phyloP scores from a whole-genome alignment of 306 rosid genomes.

The Cicer bijugum region DNA sequence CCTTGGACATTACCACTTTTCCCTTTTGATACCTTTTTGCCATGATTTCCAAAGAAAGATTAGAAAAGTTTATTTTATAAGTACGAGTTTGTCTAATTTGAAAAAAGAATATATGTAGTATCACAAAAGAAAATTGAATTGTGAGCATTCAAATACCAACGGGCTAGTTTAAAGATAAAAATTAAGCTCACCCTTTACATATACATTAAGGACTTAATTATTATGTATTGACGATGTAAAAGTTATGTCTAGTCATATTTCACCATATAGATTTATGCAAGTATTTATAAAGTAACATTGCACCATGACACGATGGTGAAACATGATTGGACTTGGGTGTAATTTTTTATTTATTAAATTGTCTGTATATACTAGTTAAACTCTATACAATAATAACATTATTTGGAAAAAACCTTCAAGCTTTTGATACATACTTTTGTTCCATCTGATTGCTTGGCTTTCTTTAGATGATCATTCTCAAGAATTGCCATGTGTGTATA shows the following conservation, averaged over 20 bases:
- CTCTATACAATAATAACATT: neutral
- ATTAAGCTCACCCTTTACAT: neutral
- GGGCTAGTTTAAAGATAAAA: neutral
- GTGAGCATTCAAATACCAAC: slow-evolving; percentile 5
- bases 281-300: neutral
- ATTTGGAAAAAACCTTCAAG: slow-evolving; percentile 11
- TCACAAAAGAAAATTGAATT: neutral
- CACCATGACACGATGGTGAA: neutral
- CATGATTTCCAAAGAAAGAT: slow-evolving; percentile 15
- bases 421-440: slow-evolving; percentile 53
- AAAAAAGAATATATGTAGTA: slow-evolving; percentile 13
- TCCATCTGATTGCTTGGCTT: slow-evolving; percentile 41
- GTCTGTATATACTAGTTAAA: neutral
- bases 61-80: slow-evolving; percentile 5
- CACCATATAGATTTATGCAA: neutral
- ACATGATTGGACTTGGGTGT: neutral
- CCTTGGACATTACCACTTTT: slow-evolving; percentile 38
- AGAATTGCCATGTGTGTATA: slow-evolving; percentile 63
- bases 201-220: neutral
- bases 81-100: neutral
- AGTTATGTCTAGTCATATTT: neutral
- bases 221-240: neutral
- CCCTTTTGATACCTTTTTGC: slow-evolving; percentile 48
- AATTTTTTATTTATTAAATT: no score
- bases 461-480: slow-evolving; percentile 43